A percentile compares a stretch with the other conserved stretches of the same genome.
Conservation (phyloP, 208 protist species). For the Endotrypanum monterogeii region DNA sequence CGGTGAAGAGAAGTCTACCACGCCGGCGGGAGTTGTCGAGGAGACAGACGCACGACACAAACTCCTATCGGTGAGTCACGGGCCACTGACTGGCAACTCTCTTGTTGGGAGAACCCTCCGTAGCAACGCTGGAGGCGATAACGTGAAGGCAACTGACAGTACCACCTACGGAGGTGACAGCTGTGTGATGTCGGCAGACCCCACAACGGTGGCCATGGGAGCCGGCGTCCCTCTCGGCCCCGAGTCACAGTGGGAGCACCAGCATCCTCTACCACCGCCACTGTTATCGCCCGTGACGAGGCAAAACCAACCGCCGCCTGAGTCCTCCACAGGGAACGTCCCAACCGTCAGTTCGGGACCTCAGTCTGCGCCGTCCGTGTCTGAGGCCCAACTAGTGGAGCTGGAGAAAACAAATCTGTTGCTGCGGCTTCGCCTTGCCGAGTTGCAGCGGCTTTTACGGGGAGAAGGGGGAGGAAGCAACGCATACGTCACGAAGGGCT, state of each 20-base stretch:
- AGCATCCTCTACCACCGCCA: neutral
- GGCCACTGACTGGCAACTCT: too few relatives aligned
- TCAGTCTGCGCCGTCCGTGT: neutral
- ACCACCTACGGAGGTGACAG: neutral
- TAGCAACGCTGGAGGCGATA: too few relatives aligned
- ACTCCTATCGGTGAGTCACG: neutral
- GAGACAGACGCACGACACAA: neutral
- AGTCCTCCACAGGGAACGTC: neutral
- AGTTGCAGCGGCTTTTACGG: neutral
- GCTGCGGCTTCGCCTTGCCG: constrained; percentile 20
- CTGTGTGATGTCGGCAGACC: neutral
- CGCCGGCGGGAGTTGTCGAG: neutral
- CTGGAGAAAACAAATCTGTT: constrained; percentile 22
- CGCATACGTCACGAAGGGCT: neutral
- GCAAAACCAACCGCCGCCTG: neutral
- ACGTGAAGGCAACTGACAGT: neutral
- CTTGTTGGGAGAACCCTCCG: too few relatives aligned
- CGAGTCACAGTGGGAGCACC: neutral
- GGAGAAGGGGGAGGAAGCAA: neutral
- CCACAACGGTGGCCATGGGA: neutral
- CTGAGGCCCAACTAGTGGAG: constrained; percentile 5
- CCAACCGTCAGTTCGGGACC: neutral
- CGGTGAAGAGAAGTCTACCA: neutral
- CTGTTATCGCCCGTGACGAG: neutral
- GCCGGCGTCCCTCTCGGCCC: neutral